Percentiles rank a stretch among this genome's conserved stretches.
Conservation (phyloP, 2,329 filamentous ascomycete genomes). For the Cylindrodendrum hubeiense region DNA sequence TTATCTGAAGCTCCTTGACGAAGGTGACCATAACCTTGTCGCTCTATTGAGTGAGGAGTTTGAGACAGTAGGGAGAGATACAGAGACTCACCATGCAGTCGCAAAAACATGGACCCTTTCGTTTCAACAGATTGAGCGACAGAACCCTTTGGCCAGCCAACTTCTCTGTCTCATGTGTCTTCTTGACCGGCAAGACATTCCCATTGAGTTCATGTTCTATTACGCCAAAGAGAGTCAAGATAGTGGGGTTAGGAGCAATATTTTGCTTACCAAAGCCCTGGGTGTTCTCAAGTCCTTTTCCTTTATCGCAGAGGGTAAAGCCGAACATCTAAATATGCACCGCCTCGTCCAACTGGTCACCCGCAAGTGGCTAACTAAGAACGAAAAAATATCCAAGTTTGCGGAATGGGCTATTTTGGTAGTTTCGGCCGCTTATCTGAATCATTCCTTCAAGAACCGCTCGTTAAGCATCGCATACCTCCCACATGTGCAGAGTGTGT, state of each 20-base stretch:
- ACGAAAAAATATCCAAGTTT: not conserved
- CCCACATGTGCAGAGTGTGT: constrained; percentile 39
- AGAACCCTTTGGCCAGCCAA: constrained; percentile 38
- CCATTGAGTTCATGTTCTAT: constrained; percentile 36
- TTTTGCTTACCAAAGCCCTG: constrained; percentile 31
- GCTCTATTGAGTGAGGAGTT: constrained; percentile 47
- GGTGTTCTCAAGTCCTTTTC: constrained; percentile 46
- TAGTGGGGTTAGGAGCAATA: no score
- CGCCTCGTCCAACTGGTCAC: constrained; percentile 25
- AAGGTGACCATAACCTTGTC: constrained; percentile 20
- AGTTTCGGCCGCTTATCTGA: constrained; percentile 34
- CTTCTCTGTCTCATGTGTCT: constrained; percentile 50
- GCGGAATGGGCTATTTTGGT: constrained; percentile 33
- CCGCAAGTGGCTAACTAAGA: constrained; percentile 8
- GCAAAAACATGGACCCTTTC: constrained; percentile 50
- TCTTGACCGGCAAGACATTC: constrained; percentile 48
- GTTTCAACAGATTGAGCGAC: constrained; percentile 48
- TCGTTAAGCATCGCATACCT: constrained; percentile 30
- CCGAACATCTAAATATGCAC: constrained; percentile 23
- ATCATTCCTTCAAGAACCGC: constrained; percentile 1
- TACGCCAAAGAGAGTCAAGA: constrained; percentile 9
- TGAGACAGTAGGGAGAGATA: constrained; percentile 46
- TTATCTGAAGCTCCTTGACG: constrained; percentile 46
- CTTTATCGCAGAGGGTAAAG: not conserved
- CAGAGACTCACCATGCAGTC: constrained; percentile 41